phyloP scores from a whole-genome alignment of 352 stramenopile species.

The Globisporangium splendens region DNA sequence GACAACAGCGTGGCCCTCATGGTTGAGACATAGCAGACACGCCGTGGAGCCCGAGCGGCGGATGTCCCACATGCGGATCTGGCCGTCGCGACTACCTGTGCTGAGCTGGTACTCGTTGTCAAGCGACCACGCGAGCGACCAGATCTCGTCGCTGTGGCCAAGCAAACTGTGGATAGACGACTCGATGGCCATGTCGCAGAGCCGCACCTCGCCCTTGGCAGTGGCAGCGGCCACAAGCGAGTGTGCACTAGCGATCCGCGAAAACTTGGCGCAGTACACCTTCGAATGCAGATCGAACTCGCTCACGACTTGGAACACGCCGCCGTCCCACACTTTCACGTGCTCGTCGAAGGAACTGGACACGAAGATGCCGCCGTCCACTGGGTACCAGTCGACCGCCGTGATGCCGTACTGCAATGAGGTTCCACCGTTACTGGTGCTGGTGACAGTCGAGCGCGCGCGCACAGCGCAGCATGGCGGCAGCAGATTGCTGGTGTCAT shows the following conservation, averaged over 20 bases:
- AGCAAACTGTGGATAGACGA: constrained; percentile 63
- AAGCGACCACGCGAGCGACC: constrained; percentile 70
- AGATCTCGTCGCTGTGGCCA: constrained; percentile 78
- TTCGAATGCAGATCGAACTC: constrained; percentile 56
- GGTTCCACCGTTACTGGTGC: neutral
- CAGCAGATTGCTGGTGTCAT: constrained; percentile 31
- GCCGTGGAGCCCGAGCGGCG: constrained; percentile 76
- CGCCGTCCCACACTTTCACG: constrained; percentile 76
- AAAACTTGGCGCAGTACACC: constrained; percentile 71
- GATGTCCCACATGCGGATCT: constrained; percentile 86
- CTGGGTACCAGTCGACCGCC: constrained; percentile 83
- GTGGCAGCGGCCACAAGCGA: constrained; percentile 68
- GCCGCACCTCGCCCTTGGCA: constrained; percentile 50
- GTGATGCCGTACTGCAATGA: constrained; percentile 60
- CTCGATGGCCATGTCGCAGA: constrained; percentile 75
- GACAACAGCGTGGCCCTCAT: constrained; percentile 46
- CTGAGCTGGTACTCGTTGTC: constrained; percentile 69
- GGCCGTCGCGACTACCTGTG: constrained; percentile 51
- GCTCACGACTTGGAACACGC: constrained; percentile 61
- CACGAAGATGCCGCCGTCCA: constrained; percentile 81
- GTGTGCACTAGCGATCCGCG: constrained; percentile 44
- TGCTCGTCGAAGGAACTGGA: constrained; percentile 65
- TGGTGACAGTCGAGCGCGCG: constrained; percentile 17
- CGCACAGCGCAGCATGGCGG: constrained; percentile 19
- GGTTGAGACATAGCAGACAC: constrained; percentile 79